These are phyloP conservation scores for Paxillus involutus DNA, from an alignment of 768 basidiomycete species.

Conservation along the genomic window DNA sequence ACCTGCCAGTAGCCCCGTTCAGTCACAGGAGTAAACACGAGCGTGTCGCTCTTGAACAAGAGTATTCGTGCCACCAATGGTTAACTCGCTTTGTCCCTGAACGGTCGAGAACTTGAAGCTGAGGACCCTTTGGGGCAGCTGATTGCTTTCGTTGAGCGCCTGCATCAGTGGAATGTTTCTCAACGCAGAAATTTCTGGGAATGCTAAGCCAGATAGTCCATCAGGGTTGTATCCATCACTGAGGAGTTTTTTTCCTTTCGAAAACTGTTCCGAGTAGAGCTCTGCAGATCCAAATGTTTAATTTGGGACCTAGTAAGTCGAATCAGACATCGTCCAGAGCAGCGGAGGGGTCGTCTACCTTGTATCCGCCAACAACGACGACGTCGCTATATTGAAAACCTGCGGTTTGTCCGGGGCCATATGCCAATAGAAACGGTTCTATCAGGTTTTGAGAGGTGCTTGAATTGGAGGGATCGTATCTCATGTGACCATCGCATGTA, in stretches of 20 bases:
- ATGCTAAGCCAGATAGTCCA: slow-evolving; percentile 42
- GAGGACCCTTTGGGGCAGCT: slow-evolving; percentile 28
- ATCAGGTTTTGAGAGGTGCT: slow-evolving; percentile 20
- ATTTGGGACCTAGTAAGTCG: slow-evolving; percentile 19
- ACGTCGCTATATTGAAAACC: slow-evolving; percentile 36
- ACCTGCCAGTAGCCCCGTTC: slow-evolving; percentile 36
- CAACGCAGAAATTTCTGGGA: slow-evolving; percentile 37
- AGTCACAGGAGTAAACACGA: slow-evolving; percentile 36
- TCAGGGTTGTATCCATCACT: slow-evolving; percentile 22
- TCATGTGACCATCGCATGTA: slow-evolving; percentile 27
- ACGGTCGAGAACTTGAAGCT: slow-evolving; percentile 44
- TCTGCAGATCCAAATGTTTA: slow-evolving; percentile 41
- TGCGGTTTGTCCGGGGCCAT: slow-evolving; percentile 37
- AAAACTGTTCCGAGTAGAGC: slow-evolving; percentile 28
- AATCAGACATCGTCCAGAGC: background rate
- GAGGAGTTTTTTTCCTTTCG: slow-evolving; percentile 5
- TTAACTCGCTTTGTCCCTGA: slow-evolving; percentile 14
- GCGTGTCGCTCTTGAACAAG: slow-evolving; percentile 46
- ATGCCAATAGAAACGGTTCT: slow-evolving; percentile 28
- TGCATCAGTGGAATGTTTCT: slow-evolving; percentile 37
- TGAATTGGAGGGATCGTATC: slow-evolving; percentile 24
- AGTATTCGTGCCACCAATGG: slow-evolving; percentile 37
- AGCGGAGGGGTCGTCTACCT: slow-evolving; percentile 15
- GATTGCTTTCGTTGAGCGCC: slow-evolving; percentile 36
- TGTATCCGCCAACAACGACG: slow-evolving; percentile 34